Conservation (phyloP, 208 protist genomes). For the Wallacemonas collosoma region DNA sequence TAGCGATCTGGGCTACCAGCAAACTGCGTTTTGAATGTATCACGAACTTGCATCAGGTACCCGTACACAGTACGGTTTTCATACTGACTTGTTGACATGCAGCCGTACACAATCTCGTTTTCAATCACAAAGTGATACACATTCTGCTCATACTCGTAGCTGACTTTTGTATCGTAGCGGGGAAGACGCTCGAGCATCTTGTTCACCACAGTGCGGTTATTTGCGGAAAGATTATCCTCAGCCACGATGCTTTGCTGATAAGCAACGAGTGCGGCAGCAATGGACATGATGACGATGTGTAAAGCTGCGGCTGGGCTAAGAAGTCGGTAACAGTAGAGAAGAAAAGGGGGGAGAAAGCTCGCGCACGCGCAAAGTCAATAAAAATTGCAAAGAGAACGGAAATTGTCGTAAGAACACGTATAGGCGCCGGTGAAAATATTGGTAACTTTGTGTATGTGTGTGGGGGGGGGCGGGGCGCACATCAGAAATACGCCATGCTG, state of each 20-base stretch:
- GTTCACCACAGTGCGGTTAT: constrained; percentile 39
- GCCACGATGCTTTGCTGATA: constrained; percentile 51
- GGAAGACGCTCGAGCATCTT: constrained; percentile 79
- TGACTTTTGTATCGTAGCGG: constrained; percentile 70
- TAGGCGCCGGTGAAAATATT: no score
- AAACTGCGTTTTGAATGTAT: constrained; percentile 72
- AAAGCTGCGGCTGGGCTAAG: background rate
- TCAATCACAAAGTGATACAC: constrained; percentile 87
- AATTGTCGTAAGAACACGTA: no score
- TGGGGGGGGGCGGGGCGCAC: no score
- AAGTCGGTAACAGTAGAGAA: background rate
- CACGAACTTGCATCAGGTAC: constrained; percentile 64
- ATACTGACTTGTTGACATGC: constrained; percentile 54
- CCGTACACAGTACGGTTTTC: constrained; percentile 63
- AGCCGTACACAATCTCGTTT: constrained; percentile 82
- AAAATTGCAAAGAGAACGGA: no score
- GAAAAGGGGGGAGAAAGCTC: background rate
- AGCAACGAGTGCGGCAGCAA: constrained; percentile 53
- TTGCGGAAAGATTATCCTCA: constrained; percentile 45
- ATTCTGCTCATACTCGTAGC: constrained; percentile 73
- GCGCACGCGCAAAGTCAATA: no score
- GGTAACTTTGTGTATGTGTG: no score
- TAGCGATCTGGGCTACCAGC: constrained; percentile 54
- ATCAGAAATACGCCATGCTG: no score
- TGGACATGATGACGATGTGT: constrained; percentile 31